Evolutionary conservation across 2,329 filamentous ascomycete genomes (phyloP), one percentile per base, ranked within the genome.

Genomic region (Aspergillus sp.): DNA sequence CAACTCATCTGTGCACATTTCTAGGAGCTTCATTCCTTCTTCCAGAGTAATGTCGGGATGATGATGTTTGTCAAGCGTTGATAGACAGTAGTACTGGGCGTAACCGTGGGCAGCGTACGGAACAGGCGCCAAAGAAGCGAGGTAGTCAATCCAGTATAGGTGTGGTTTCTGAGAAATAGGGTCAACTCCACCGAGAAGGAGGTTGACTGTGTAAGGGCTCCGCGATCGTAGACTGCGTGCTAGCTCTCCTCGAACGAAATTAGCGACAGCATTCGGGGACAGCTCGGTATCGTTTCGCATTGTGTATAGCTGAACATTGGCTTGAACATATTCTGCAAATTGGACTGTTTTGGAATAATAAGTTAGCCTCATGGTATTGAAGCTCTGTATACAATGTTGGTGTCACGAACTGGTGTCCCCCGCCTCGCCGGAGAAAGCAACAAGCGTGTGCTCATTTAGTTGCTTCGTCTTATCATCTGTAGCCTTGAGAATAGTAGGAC

Each of bases 311-410:
- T 96, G 91, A 63, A 95, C 88, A 78, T 99, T 99, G 74, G 93
- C 93, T 85, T 98, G 93, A 76, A 99, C 96, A 81, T 93, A 99
- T 81, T 99, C 95, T 75, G 96, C 91, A 76, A 99, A 99, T 88
- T 99, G 93, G 62, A 98, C 93, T 96, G 15, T 58, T 24, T 22
- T 30, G 43, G 32, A 47, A 34, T 52, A 54, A 53, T 60, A 65
- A 60, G 66, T 62, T 52, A 59, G 52, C 18, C 36, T 22, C 44
- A 18, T 36, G 17, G 26, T 30, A 6, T 17, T 30, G 24, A 45
- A 24, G 30, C 34, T 30, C 44, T 17, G 17, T 17, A 12, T 12
- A 34, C 47, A 48, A 34, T 6, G 36, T 39, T 18, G 13, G 58
- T 54, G 44, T 59, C 8, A 72, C 80, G 59, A 81, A 95, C 92